Evolutionary conservation across 495 filamentous ascomycete genomes (phyloP).

Genomic region (Oidiodendron maius): DNA sequence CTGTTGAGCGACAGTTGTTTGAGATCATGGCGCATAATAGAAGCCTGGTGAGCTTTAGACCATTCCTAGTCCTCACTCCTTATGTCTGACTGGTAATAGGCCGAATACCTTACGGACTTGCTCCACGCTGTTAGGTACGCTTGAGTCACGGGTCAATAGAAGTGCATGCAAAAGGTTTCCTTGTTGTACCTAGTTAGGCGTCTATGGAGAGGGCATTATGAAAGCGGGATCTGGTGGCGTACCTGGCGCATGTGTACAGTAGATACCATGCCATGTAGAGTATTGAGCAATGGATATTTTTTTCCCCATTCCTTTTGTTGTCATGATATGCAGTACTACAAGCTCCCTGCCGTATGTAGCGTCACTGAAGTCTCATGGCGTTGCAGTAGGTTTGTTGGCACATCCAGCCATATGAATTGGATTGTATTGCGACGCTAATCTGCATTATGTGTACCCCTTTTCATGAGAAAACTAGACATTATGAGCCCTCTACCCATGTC

Average conservation of each 20-base stretch:
- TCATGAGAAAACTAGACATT: too few relatives aligned
- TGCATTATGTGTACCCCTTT: too few relatives aligned
- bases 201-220: neutral
- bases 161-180: too few relatives aligned
- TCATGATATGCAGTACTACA: neutral
- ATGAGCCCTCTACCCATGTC: too few relatives aligned
- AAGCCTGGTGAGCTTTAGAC: constrained; percentile 30
- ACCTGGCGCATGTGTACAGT: neutral
- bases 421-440: too few relatives aligned
- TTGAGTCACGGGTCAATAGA: too few relatives aligned
- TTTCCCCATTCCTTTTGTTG: neutral
- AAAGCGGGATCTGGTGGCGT: neutral
- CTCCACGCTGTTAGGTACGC: constrained; percentile 12
- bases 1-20: constrained; percentile 39
- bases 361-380: too few relatives aligned
- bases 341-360: too few relatives aligned
- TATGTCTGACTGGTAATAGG: constrained; percentile 1
- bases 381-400: too few relatives aligned
- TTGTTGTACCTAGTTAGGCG: too few relatives aligned
- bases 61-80: neutral
- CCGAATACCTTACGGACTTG: constrained; percentile 14
- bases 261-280: constrained; percentile 1
- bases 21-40: constrained; percentile 50
- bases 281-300: neutral
- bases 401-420: too few relatives aligned